Evolutionary conservation across 306 rosid species (phyloP).

Genomic region (Astragalus membranaceus): DNA sequence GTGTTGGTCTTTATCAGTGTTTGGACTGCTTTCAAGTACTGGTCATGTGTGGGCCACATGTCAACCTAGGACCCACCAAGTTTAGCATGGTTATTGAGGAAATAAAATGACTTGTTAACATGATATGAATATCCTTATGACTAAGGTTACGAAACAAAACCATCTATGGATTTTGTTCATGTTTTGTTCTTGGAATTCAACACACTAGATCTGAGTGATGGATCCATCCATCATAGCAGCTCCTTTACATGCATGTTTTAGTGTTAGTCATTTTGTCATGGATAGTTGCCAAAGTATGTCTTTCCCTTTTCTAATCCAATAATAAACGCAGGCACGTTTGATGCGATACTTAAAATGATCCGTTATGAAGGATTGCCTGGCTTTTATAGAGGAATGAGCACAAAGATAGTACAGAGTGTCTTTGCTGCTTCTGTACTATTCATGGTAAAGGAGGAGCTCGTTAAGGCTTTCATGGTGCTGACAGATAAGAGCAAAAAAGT

Average conservation of each 20-base stretch:
- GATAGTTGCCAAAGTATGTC: neutral
- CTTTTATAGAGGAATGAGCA: constrained; percentile 84
- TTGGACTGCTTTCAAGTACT: too few species aligned
- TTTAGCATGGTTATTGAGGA: neutral
- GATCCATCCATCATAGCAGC: neutral
- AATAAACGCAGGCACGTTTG: constrained; percentile 50
- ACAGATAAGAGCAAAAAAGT: constrained; percentile 34
- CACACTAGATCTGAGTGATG: too few species aligned
- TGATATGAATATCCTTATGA: neutral
- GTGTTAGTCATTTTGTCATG: too few species aligned
- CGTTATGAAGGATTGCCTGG: constrained; percentile 64
- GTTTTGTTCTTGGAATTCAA: too few species aligned
- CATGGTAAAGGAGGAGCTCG: constrained; percentile 79
- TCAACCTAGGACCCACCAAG: too few species aligned
- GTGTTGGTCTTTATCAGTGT: too few species aligned
- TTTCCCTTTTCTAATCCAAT: neutral
- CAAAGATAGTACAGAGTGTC: constrained; percentile 80
- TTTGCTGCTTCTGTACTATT: constrained; percentile 82
- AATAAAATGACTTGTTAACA: neutral
- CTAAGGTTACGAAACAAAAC: neutral
- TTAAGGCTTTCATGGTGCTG: constrained; percentile 47
- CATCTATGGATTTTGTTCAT: too few species aligned
- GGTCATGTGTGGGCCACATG: too few species aligned
- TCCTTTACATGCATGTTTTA: too few species aligned
- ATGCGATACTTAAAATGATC: constrained; percentile 72